Percentiles rank a stretch among this genome's conserved stretches.
These are phyloP conservation scores for Termitomyces sp. DNA, from an alignment of 768 basidiomycete genomes.

Conservation along the genomic window DNA sequence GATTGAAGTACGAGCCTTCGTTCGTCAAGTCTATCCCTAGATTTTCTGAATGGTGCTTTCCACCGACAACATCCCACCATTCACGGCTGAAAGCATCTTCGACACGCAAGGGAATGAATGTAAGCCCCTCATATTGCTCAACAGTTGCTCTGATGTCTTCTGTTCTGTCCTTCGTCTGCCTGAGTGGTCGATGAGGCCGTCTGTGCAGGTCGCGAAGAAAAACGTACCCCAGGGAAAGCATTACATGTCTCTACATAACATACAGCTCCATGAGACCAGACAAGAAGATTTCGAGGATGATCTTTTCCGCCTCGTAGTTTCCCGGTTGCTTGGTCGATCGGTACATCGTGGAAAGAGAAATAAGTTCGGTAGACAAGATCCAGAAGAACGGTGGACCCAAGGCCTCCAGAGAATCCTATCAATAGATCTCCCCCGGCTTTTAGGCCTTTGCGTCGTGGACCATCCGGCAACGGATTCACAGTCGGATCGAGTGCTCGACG, in stretches of 20 bases:
- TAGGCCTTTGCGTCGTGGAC: constrained; percentile 51
- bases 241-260: constrained; percentile 69
- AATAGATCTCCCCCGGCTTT: constrained; percentile 67
- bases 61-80: constrained; percentile 59
- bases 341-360: constrained; percentile 29
- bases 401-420: constrained; percentile 74
- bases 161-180: constrained; percentile 51
- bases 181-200: constrained; percentile 12
- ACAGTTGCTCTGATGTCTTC: constrained; percentile 46
- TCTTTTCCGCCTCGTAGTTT: constrained; percentile 50
- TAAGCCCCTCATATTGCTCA: constrained; percentile 41
- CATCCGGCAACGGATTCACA: constrained; percentile 52
- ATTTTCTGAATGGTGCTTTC: constrained; percentile 17
- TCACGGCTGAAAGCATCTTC: constrained; percentile 68
- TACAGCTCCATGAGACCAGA: constrained; percentile 59
- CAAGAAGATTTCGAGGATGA: constrained; percentile 56
- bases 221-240: constrained; percentile 57
- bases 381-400: constrained; percentile 68
- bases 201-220: not conserved
- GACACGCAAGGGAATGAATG: constrained; percentile 58
- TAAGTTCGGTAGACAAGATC: constrained; percentile 63
- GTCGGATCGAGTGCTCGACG: constrained; percentile 58
- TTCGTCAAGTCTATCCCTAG: constrained; percentile 44
- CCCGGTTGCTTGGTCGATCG: constrained; percentile 17
- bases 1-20: constrained; percentile 36